These are phyloP conservation scores for Penicillium sp. DNA, from an alignment of 2,329 filamentous ascomycete species.

Conservation along the genomic window DNA sequence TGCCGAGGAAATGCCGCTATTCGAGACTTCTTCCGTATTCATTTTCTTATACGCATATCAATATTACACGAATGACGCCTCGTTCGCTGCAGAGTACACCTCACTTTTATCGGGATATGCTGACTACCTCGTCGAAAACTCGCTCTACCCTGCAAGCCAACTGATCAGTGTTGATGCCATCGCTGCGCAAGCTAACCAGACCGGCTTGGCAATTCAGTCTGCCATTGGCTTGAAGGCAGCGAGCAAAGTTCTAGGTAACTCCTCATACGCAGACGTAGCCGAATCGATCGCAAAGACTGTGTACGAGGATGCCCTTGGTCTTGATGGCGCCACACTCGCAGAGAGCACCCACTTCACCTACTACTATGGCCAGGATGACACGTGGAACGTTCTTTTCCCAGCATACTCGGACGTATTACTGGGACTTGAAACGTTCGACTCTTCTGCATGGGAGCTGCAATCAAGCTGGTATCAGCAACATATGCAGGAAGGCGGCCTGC, in stretches of 20 bases:
- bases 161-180: conserved; percentile 43
- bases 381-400: conserved; percentile 41
- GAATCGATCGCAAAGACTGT: conserved; percentile 32
- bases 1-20: conserved; percentile 42
- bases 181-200: conserved; percentile 41
- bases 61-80: conserved; percentile 34
- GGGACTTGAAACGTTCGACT: conserved; percentile 40
- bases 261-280: conserved; percentile 35
- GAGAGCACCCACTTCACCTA: conserved; percentile 37
- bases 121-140: conserved; percentile 40
- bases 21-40: conserved; percentile 40
- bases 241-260: conserved; percentile 34
- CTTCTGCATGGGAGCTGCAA: conserved; percentile 18
- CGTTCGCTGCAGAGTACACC: conserved; percentile 34
- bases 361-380: conserved; percentile 30
- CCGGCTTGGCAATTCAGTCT: conserved; percentile 46
- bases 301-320: conserved; percentile 32
- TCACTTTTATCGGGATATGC: conserved; percentile 35
- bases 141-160: conserved; percentile 37
- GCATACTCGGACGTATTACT: conserved; percentile 41
- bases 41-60: conserved; percentile 37
- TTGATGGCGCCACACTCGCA: conserved; percentile 23
- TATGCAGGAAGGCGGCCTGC: background rate
- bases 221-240: conserved; percentile 46
- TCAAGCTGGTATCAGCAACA: background rate